phyloP scores from a whole-genome alignment of 495 filamentous ascomycete species.

The Penicillium lividum region DNA sequence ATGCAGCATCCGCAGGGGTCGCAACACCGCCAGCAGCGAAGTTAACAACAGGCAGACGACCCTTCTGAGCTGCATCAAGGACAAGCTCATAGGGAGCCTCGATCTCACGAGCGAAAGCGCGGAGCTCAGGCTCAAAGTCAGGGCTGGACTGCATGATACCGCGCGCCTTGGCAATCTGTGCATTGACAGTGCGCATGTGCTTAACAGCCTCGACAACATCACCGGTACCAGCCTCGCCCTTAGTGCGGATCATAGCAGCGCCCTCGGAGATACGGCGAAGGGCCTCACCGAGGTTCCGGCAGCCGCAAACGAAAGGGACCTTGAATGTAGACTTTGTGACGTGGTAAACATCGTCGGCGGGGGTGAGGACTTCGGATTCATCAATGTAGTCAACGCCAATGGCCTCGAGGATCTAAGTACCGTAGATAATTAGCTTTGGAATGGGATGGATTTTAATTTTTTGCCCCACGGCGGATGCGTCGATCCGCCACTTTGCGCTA shows the following conservation, averaged over 20 bases:
- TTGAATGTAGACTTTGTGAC: slow-evolving; percentile 84
- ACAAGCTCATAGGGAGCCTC: slow-evolving; percentile 74
- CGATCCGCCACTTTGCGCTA: background rate
- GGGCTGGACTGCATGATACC: slow-evolving; percentile 57
- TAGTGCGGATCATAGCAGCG: slow-evolving; percentile 98
- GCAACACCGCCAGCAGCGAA: slow-evolving; percentile 97
- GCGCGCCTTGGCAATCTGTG: slow-evolving; percentile 75
- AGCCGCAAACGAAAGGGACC: slow-evolving; percentile 94
- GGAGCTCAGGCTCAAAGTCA: slow-evolving; percentile 72
- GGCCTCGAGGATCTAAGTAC: slow-evolving; percentile 79
- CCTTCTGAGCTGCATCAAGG: slow-evolving; percentile 81
- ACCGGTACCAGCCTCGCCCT: slow-evolving; percentile 97
- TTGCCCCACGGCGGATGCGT: background rate
- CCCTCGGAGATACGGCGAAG: slow-evolving; percentile 90
- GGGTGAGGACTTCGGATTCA: slow-evolving; percentile 95
- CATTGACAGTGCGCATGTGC: slow-evolving; percentile 90
- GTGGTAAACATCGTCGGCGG: slow-evolving; percentile 87
- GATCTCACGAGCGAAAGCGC: slow-evolving; percentile 78
- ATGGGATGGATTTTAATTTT: background rate
- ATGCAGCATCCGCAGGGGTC: slow-evolving; percentile 92
- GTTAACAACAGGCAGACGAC: slow-evolving; percentile 92
- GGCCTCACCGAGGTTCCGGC: slow-evolving; percentile 92
- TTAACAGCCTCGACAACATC: slow-evolving; percentile 96
- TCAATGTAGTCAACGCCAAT: slow-evolving; percentile 97
- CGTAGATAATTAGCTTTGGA: slow-evolving; percentile 5